phyloP scores from a whole-genome alignment of 768 basidiomycete species.

The Panellus pusillus region DNA sequence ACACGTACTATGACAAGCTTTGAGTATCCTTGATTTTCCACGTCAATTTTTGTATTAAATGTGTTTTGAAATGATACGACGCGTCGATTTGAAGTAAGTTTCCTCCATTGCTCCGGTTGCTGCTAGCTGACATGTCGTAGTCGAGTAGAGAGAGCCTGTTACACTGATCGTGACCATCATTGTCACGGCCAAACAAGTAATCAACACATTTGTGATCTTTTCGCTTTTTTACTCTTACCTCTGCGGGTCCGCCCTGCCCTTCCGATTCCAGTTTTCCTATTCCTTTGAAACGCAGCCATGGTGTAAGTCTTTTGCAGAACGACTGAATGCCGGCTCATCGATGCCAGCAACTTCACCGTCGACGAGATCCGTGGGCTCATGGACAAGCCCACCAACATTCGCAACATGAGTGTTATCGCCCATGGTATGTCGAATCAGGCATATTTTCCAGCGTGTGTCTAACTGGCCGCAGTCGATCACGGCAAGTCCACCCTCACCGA shows the following conservation, averaged over 20 bases:
- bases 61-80: constrained; percentile 11
- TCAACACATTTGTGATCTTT: constrained; percentile 11
- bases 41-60: constrained; percentile 6
- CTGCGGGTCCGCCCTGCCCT: background rate
- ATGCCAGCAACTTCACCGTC: constrained; percentile 80
- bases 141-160: background rate
- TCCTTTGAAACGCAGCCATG: constrained; percentile 48
- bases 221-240: constrained; percentile 3
- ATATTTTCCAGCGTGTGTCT: constrained; percentile 6
- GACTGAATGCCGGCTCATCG: constrained; percentile 30
- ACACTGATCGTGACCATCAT: background rate
- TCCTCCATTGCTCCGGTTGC: background rate
- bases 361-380: constrained; percentile 77
- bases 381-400: constrained; percentile 90
- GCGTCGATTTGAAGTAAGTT: constrained; percentile 4
- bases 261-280: constrained; percentile 7
- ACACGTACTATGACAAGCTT: constrained; percentile 93
- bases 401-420: constrained; percentile 45
- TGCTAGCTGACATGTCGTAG: background rate
- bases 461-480: constrained; percentile 79
- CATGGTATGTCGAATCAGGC: constrained; percentile 59
- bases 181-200: background rate
- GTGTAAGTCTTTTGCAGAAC: constrained; percentile 49
- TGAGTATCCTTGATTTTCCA: constrained; percentile 34
- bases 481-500: constrained; percentile 99